phyloP scores from a whole-genome alignment of 768 basidiomycete species.

The Trichaptum fuscoviolaceum region DNA sequence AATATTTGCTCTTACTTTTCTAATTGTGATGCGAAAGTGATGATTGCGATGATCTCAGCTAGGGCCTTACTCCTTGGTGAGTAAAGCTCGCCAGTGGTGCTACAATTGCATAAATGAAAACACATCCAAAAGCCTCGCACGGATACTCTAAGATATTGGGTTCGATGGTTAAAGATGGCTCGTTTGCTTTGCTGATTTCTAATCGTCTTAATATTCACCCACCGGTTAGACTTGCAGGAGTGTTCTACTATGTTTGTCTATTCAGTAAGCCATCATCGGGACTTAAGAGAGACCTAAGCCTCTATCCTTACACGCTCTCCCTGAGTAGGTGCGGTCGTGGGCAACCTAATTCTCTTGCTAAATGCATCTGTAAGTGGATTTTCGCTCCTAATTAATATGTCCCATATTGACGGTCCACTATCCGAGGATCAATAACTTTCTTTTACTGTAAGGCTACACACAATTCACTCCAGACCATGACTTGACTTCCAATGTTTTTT shows the following conservation, averaged over 20 bases:
- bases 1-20: no score
- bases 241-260: neutral
- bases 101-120: neutral
- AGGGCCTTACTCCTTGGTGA: neutral
- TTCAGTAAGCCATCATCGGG: neutral
- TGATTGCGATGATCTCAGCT: neutral
- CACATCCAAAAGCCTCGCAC: neutral
- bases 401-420: neutral
- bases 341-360: neutral
- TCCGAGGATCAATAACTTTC: neutral
- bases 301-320: neutral
- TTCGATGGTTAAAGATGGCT: neutral
- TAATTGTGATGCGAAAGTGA: neutral
- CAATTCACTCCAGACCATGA: neutral
- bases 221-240: neutral
- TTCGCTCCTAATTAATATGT: neutral
- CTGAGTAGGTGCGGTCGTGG: neutral
- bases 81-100: neutral
- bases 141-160: neutral
- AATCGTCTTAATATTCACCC: neutral
- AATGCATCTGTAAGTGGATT: neutral
- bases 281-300: no score
- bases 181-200: neutral
- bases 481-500: no score
- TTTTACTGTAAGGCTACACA: neutral